phyloP scores from a whole-genome alignment of 352 stramenopile genomes.

The Salisapilia sapeloensis region DNA sequence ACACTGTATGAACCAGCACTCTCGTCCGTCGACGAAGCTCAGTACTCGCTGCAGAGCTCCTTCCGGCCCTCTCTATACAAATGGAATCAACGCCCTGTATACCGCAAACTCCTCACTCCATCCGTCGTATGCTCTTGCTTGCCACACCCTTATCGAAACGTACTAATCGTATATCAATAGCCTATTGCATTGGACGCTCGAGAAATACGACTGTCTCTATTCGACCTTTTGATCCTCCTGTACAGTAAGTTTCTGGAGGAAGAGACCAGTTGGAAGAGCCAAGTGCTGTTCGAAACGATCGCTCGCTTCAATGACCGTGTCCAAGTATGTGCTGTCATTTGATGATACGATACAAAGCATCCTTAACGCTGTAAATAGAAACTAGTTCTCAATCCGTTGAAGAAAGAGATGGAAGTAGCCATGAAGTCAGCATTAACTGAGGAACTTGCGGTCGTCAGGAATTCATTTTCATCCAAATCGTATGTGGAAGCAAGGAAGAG shows the following conservation, averaged over 20 bases:
- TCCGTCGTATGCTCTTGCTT: slow-evolving; percentile 28
- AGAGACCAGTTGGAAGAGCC: slow-evolving; percentile 50
- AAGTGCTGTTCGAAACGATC: slow-evolving; percentile 59
- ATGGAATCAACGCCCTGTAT: slow-evolving; percentile 71
- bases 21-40: slow-evolving; percentile 12
- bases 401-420: no score
- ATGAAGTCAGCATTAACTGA: no score
- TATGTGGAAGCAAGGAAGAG: no score
- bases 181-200: slow-evolving; percentile 68
- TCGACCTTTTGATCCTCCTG: slow-evolving; percentile 62
- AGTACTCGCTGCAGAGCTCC: slow-evolving; percentile 27
- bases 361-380: slow-evolving; percentile 17
- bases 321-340: slow-evolving; percentile 20
- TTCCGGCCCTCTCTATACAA: slow-evolving; percentile 59
- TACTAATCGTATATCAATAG: slow-evolving; percentile 10
- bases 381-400: slow-evolving; percentile 67
- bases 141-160: not conserved
- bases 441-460: no score
- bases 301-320: slow-evolving; percentile 68
- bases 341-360: not conserved
- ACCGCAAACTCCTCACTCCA: slow-evolving; percentile 46
- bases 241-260: slow-evolving; percentile 74
- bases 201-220: slow-evolving; percentile 64
- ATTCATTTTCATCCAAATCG: no score
- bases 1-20: slow-evolving; percentile 36